Conservation (phyloP, 2,329 filamentous ascomycete species). For the Juglanconis oblonga region DNA sequence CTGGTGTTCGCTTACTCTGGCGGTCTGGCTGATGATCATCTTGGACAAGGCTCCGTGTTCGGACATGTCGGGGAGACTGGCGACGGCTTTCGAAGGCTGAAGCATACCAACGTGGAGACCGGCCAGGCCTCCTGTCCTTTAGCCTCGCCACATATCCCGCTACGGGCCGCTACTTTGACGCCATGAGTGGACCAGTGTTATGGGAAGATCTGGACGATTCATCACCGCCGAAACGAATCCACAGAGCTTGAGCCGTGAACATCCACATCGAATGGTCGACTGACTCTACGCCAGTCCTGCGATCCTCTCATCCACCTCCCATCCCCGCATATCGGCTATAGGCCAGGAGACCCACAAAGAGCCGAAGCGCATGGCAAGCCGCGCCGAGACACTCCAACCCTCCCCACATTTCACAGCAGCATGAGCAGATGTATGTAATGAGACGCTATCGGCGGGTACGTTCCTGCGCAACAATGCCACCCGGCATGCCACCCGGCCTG, state of each 20-base stretch:
- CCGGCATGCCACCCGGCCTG: too few relatives aligned
- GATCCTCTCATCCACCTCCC: background rate
- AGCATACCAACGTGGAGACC: background rate
- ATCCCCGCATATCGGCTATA: conserved; percentile 16
- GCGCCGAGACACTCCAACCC: background rate
- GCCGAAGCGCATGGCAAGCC: conserved; percentile 11
- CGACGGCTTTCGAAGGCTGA: background rate
- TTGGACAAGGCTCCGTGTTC: background rate
- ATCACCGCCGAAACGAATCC: background rate
- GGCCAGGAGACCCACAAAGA: conserved; percentile 13
- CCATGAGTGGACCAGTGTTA: background rate
- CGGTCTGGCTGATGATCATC: background rate
- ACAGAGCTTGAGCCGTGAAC: conserved; percentile 8
- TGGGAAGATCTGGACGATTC: background rate
- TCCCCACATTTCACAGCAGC: conserved; percentile 8
- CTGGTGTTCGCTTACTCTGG: too few relatives aligned
- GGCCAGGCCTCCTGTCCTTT: background rate
- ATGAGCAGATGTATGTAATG: background rate
- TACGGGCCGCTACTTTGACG: background rate
- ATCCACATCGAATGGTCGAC: conserved; percentile 10
- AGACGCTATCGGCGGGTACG: too few relatives aligned
- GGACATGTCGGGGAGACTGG: background rate
- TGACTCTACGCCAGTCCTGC: conserved; percentile 6
- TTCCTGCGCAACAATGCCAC: background rate
- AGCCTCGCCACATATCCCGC: background rate